A percentile compares a stretch with the other conserved stretches of the same genome.
phyloP scores from a whole-genome alignment of 768 basidiomycete species.

The Tulasnella sp. region DNA sequence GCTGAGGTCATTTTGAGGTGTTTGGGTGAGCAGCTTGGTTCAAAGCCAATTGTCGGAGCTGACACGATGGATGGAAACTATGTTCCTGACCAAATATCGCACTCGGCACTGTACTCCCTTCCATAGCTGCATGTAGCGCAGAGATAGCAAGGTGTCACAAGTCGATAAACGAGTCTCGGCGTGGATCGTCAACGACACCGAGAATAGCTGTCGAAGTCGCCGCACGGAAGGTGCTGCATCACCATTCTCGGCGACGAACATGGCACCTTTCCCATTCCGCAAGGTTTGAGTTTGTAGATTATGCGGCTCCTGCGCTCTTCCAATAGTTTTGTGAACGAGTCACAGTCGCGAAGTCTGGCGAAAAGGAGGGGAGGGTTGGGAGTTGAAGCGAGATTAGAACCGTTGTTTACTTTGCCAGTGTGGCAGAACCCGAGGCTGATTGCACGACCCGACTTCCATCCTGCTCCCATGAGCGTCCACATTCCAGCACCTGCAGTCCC shows the following conservation, averaged over 20 bases:
- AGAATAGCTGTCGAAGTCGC: no score
- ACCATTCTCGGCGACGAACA: no score
- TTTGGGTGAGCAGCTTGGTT: neutral
- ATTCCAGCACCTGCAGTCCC: neutral
- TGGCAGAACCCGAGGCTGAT: neutral
- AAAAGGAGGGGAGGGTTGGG: neutral
- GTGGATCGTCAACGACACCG: neutral
- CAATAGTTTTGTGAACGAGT: no score
- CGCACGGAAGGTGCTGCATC: no score
- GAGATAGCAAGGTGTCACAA: neutral
- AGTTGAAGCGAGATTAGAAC: no score
- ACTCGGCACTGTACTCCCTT: neutral
- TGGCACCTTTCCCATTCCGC: no score
- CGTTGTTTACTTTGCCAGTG: neutral
- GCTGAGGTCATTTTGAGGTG: neutral
- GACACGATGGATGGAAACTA: neutral
- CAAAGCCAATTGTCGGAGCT: neutral
- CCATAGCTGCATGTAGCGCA: neutral
- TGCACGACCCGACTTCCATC: neutral
- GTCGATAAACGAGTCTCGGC: neutral
- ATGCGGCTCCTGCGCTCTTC: no score
- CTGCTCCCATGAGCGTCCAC: slow-evolving; percentile 6
- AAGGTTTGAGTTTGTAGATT: no score
- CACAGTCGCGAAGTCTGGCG: neutral
- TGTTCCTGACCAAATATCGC: neutral